Evolutionary conservation across 2,329 filamentous ascomycete species (phyloP).

Genomic region (Fusarium fracticaudum): DNA sequence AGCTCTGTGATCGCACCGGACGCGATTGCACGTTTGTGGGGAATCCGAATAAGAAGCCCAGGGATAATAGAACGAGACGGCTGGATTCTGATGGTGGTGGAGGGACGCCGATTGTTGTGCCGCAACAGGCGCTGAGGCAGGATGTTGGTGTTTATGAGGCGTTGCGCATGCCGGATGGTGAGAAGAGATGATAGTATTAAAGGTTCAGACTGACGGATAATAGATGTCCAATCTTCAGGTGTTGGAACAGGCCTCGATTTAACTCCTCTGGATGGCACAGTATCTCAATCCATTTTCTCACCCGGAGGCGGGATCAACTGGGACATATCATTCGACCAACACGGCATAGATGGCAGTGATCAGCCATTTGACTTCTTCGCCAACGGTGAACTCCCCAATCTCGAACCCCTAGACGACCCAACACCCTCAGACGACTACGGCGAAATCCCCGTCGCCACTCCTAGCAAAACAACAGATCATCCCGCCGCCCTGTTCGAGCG

Average conservation of each 20-base stretch:
- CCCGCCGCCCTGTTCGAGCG: neutral
- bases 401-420: neutral
- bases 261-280: neutral
- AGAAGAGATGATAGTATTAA: fast-evolving
- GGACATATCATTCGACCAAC: neutral
- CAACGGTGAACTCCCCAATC: neutral
- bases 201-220: neutral
- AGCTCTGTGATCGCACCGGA: conserved; percentile 38
- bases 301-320: neutral
- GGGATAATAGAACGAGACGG: neutral
- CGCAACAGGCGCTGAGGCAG: neutral
- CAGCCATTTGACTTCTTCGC: conserved; percentile 6
- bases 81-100: fast-evolving
- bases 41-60: conserved; percentile 25
- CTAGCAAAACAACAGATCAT: neutral
- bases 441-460: neutral
- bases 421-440: neutral
- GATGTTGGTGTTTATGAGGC: neutral
- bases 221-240: neutral
- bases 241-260: neutral
- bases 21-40: conserved; percentile 38
- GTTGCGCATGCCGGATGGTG: neutral
- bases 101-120: neutral
- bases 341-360: neutral
- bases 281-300: neutral